A percentile compares a stretch with the other conserved stretches of the same genome.
phyloP scores from a whole-genome alignment of 495 filamentous ascomycete genomes.

The Aspergillus panamensis region DNA sequence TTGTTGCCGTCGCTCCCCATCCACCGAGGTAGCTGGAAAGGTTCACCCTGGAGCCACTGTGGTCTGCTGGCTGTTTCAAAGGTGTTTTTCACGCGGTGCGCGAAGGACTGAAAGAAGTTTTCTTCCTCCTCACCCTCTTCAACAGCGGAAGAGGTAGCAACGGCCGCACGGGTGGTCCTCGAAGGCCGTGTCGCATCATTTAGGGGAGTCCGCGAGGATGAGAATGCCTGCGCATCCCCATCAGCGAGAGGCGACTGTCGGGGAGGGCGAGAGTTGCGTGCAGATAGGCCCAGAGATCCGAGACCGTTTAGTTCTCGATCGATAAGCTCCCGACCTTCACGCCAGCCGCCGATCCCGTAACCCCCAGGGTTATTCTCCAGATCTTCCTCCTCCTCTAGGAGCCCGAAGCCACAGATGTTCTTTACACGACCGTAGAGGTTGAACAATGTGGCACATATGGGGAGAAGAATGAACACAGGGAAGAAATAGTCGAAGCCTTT shows the following conservation, averaged over 20 bases:
- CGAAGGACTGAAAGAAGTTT: slow-evolving; percentile 76
- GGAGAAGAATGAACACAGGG: slow-evolving; percentile 79
- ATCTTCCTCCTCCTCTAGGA: slow-evolving; percentile 71
- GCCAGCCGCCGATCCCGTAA: slow-evolving; percentile 80
- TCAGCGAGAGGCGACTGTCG: slow-evolving; percentile 29
- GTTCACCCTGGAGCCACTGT: slow-evolving; percentile 69
- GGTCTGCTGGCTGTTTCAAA: slow-evolving; percentile 81
- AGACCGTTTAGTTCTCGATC: slow-evolving; percentile 76
- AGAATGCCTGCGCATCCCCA: slow-evolving; percentile 28
- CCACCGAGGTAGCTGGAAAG: slow-evolving; percentile 78
- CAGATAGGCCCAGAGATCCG: slow-evolving; percentile 48
- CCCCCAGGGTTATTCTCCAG: slow-evolving; percentile 58
- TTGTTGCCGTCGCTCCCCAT: slow-evolving; percentile 49
- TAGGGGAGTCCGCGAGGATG: slow-evolving; percentile 30
- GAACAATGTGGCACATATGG: slow-evolving; percentile 78
- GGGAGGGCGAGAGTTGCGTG: slow-evolving; percentile 33
- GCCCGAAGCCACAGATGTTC: slow-evolving; percentile 71
- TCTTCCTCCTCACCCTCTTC: slow-evolving; percentile 61
- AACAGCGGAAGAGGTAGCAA: slow-evolving; percentile 31
- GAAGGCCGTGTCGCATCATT: slow-evolving; percentile 30
- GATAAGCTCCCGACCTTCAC: slow-evolving; percentile 90
- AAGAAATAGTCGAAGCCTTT: slow-evolving; percentile 84
- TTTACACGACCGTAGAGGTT: slow-evolving; percentile 82
- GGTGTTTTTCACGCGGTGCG: slow-evolving; percentile 84
- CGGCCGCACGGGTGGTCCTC: slow-evolving; percentile 26